Conservation (phyloP, 2,329 filamentous ascomycete species). For the Apiospora arundinis region DNA sequence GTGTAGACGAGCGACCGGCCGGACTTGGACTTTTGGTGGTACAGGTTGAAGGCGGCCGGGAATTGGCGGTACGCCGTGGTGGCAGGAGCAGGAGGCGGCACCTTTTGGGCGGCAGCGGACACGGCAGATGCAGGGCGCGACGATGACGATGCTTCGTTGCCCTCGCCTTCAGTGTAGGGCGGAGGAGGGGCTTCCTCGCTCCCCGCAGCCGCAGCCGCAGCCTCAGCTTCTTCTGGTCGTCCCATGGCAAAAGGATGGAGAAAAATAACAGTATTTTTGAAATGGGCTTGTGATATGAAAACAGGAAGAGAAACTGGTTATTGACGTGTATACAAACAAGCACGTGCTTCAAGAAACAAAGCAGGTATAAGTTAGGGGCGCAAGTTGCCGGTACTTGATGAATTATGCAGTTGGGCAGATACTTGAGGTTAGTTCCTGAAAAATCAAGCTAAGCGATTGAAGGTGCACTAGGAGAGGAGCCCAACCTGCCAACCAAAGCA, state of each 20-base stretch:
- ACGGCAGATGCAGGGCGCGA: not conserved
- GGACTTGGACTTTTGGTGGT: conserved; percentile 31
- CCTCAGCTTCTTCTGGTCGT: conserved; percentile 22
- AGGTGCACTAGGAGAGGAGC: not conserved
- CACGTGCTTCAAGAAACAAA: conserved; percentile 13
- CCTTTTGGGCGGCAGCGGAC: not conserved
- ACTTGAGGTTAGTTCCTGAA: not conserved
- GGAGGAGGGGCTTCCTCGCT: conserved; percentile 24
- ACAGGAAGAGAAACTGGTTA: not conserved
- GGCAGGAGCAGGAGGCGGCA: not conserved
- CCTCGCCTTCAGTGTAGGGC: conserved; percentile 19
- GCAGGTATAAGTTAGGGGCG: not conserved
- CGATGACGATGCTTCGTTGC: not conserved
- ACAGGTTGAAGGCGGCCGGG: conserved; percentile 42
- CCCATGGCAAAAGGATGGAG: conserved; percentile 20
- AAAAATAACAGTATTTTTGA: not conserved
- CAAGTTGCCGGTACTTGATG: not conserved
- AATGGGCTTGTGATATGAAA: not conserved
- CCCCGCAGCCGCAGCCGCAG: conserved; percentile 19
- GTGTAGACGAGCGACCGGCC: conserved; percentile 27
- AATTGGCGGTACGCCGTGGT: conserved; percentile 35
- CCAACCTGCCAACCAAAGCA: not conserved
- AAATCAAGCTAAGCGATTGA: not conserved
- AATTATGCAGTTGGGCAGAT: not conserved
- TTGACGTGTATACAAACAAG: not conserved